A percentile compares a stretch with the other conserved stretches of the same genome.
Conservation (phyloP, 345 rosid genomes). For the Excoecaria agallocha region DNA sequence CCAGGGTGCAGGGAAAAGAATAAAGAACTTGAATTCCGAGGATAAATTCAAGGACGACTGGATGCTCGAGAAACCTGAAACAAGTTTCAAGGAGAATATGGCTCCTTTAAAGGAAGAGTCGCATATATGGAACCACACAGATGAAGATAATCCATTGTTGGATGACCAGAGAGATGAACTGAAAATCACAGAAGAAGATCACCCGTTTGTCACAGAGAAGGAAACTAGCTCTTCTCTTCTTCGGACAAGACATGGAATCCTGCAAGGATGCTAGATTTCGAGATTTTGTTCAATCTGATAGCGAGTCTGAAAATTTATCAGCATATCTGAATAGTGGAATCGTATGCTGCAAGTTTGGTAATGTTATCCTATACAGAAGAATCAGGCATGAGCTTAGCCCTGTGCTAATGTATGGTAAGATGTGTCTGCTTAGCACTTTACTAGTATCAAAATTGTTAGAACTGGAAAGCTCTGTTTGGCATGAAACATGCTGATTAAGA, state of each 20-base stretch:
- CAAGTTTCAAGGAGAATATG: slow-evolving; percentile 40
- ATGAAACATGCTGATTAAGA: background rate
- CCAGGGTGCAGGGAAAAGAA: slow-evolving; percentile 12
- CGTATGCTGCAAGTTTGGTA: background rate
- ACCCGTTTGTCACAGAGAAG: slow-evolving; percentile 44
- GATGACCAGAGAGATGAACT: slow-evolving; percentile 24
- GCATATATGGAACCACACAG: slow-evolving; percentile 29
- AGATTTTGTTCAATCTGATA: background rate
- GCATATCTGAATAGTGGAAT: background rate
- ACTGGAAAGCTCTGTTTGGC: background rate
- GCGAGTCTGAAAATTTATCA: background rate
- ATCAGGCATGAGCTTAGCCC: background rate
- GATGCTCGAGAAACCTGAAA: slow-evolving; percentile 22
- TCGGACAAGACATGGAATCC: slow-evolving; percentile 28
- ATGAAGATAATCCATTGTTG: slow-evolving; percentile 44
- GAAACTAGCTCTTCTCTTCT: slow-evolving; percentile 37
- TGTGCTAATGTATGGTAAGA: background rate
- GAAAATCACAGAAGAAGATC: slow-evolving; percentile 30
- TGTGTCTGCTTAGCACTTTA: background rate
- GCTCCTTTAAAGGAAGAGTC: slow-evolving; percentile 34
- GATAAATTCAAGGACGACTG: slow-evolving; percentile 8
- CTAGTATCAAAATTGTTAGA: background rate
- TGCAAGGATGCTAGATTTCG: slow-evolving; percentile 31
- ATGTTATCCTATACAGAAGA: background rate
- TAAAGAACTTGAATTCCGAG: slow-evolving; percentile 3